Evolutionary conservation across 108 stramenopile species (phyloP).

Genomic region (Bacterosira constricta): DNA sequence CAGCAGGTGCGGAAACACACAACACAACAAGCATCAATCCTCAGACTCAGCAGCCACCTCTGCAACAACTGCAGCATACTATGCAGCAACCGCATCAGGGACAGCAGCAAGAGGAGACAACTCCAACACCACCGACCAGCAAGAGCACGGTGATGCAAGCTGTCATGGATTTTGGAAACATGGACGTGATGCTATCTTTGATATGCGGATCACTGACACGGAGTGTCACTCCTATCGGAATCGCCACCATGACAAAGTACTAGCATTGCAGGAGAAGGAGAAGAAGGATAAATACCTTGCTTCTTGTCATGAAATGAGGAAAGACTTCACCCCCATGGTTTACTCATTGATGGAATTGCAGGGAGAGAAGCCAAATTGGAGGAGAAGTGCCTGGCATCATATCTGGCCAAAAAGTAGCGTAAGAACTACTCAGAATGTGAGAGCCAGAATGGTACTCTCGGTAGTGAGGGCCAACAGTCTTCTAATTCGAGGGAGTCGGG

Average conservation of each 20-base stretch:
- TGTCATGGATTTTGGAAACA: slow-evolving; percentile 37
- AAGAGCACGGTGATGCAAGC: slow-evolving; percentile 28
- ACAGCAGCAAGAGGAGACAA: too few relatives aligned
- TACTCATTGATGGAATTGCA: slow-evolving; percentile 42
- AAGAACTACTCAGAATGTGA: slow-evolving; percentile 21
- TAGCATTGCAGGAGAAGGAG: slow-evolving; percentile 8
- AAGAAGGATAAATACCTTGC: slow-evolving; percentile 43
- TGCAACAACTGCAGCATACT: too few relatives aligned
- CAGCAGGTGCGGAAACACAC: too few relatives aligned
- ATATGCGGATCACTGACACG: slow-evolving; percentile 47
- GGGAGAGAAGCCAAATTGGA: slow-evolving; percentile 27
- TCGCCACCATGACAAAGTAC: slow-evolving; percentile 5
- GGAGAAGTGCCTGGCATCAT: slow-evolving; percentile 7
- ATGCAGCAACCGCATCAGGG: too few relatives aligned
- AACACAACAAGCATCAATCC: too few relatives aligned
- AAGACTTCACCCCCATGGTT: slow-evolving; percentile 39
- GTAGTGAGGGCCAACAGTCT: too few relatives aligned
- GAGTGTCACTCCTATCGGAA: slow-evolving; percentile 21
- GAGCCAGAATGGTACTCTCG: too few relatives aligned
- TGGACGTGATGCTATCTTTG: slow-evolving; percentile 27
- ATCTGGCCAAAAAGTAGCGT: slow-evolving; percentile 24
- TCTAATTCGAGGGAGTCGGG: too few relatives aligned
- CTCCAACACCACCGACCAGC: too few relatives aligned
- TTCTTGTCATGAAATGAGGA: slow-evolving; percentile 14
- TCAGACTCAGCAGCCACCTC: too few relatives aligned